Evolutionary conservation across 345 rosid genomes (phyloP).

Genomic region (Crucihimalaya himalaica): DNA sequence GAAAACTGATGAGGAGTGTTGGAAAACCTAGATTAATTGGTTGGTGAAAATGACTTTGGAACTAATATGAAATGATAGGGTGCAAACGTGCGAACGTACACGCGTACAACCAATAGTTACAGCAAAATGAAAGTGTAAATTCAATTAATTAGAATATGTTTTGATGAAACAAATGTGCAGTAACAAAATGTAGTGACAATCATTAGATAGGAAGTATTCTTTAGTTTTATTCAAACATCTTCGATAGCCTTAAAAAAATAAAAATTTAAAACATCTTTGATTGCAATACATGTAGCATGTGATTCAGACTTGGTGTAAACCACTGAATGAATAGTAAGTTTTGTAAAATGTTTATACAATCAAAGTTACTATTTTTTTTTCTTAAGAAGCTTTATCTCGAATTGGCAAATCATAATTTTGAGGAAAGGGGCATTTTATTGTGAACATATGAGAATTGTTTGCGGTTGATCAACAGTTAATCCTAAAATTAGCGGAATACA

Average conservation of each 20-base stretch:
- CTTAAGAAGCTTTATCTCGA: not conserved
- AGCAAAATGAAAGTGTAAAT: not conserved
- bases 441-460: too few species aligned
- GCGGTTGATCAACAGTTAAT: too few species aligned
- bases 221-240: too few species aligned
- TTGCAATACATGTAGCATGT: not conserved
- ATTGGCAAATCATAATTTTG: too few species aligned
- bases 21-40: conserved; percentile 29
- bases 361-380: too few species aligned
- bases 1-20: conserved; percentile 24
- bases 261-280: too few species aligned
- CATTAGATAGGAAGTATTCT: not conserved
- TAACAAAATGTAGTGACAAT: not conserved
- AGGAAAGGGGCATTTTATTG: too few species aligned
- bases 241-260: too few species aligned
- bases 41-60: conserved; percentile 31
- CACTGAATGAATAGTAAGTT: not conserved
- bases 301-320: not conserved
- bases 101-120: not conserved
- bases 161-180: too few species aligned
- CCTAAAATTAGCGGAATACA: not conserved
- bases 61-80: conserved; percentile 26
- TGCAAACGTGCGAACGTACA: conserved; percentile 8
- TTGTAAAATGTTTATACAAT: not conserved
- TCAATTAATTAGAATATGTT: not conserved